Evolutionary conservation across 1,139 yeast genomes (phyloP).

Genomic region (Candida sp.): DNA sequence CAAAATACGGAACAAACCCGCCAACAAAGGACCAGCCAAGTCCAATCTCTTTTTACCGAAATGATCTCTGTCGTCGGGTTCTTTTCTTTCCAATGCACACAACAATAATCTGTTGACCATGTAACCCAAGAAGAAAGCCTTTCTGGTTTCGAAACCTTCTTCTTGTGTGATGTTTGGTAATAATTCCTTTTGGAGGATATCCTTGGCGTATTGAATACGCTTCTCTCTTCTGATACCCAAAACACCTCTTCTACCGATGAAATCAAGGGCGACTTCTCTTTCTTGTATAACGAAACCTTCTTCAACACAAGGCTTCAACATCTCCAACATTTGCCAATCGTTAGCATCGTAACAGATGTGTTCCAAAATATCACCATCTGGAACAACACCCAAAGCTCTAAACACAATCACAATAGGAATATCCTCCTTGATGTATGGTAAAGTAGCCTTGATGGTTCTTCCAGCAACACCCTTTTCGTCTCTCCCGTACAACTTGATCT

Average conservation of each 20-base stretch:
- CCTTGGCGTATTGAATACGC: slow-evolving; percentile 98
- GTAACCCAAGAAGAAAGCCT: slow-evolving; percentile 96
- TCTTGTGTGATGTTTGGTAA: slow-evolving; percentile 97
- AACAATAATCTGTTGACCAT: slow-evolving; percentile 95
- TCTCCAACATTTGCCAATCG: slow-evolving; percentile 99
- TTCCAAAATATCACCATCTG: slow-evolving; percentile 98
- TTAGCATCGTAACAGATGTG: slow-evolving; percentile 97
- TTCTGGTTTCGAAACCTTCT: slow-evolving; percentile 96
- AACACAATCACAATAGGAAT: slow-evolving; percentile 96
- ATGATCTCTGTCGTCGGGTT: slow-evolving; percentile 99
- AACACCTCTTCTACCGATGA: slow-evolving; percentile 97
- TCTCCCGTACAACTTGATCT: slow-evolving; percentile 89
- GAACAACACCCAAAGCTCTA: slow-evolving; percentile 97
- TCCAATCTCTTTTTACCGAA: slow-evolving; percentile 98
- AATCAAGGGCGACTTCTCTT: slow-evolving; percentile 97
- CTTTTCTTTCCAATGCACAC: slow-evolving; percentile 97
- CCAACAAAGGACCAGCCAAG: slow-evolving; percentile 97
- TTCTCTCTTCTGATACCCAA: slow-evolving; percentile 96
- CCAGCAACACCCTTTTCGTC: slow-evolving; percentile 75
- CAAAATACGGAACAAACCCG: slow-evolving; percentile 91
- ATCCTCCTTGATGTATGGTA: slow-evolving; percentile 96
- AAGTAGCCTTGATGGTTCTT: slow-evolving; percentile 90
- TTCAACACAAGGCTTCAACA: slow-evolving; percentile 99
- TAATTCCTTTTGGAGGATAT: slow-evolving; percentile 93
- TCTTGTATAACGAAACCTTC: slow-evolving; percentile 99